These are phyloP conservation scores for Aspergillus ruber DNA, from an alignment of 2,329 filamentous ascomycete species.

Conservation along the genomic window DNA sequence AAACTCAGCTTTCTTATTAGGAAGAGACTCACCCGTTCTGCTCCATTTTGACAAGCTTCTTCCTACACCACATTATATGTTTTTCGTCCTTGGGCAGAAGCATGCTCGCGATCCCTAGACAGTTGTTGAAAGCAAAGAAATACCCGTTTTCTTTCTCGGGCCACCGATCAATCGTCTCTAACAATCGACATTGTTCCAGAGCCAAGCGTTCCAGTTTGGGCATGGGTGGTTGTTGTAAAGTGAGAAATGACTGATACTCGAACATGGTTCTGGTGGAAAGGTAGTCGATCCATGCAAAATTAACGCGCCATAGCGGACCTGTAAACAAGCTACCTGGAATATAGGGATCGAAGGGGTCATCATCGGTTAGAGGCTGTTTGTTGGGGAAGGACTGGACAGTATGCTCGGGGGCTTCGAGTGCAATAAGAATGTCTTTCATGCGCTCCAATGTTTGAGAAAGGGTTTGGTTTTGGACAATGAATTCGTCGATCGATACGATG, in stretches of 20 bases:
- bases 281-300: constrained; percentile 69
- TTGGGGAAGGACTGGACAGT: constrained; percentile 60
- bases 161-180: constrained; percentile 70
- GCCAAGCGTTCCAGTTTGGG: constrained; percentile 57
- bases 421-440: constrained; percentile 50
- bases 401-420: constrained; percentile 56
- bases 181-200: constrained; percentile 66
- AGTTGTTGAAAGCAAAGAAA: constrained; percentile 66
- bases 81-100: constrained; percentile 70
- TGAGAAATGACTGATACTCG: constrained; percentile 61
- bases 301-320: constrained; percentile 66
- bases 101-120: constrained; percentile 66
- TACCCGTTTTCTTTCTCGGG: constrained; percentile 63
- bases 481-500: constrained; percentile 59
- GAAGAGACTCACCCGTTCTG: constrained; percentile 57
- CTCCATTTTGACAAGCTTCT: constrained; percentile 73
- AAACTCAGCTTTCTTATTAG: not conserved
- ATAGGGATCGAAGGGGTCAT: constrained; percentile 70
- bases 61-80: constrained; percentile 71
- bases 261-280: constrained; percentile 76
- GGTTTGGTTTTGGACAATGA: constrained; percentile 54
- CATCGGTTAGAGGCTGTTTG: constrained; percentile 45
- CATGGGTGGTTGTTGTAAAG: constrained; percentile 45
- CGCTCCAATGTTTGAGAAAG: constrained; percentile 42
- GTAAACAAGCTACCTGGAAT: constrained; percentile 62